These are phyloP conservation scores for Cairneyella variabilis DNA, from an alignment of 495 filamentous ascomycete genomes.

Conservation along the genomic window DNA sequence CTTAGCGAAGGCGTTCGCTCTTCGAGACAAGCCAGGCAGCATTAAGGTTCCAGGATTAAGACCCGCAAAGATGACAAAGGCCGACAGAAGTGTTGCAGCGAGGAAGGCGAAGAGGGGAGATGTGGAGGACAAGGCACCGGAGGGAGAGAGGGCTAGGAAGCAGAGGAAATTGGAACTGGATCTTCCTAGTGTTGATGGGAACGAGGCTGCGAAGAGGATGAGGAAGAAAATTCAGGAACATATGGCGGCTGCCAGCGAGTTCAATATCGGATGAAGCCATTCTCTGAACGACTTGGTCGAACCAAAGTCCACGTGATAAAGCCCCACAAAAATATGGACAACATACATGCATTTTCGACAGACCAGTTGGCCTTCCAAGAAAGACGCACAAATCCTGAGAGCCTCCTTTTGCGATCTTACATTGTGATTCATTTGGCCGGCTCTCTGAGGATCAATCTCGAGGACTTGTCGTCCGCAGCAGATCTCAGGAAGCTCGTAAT, in stretches of 20 bases:
- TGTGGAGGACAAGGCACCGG: slow-evolving; percentile 28
- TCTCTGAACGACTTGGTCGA: no score
- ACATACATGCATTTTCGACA: no score
- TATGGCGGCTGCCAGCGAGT: slow-evolving; percentile 74
- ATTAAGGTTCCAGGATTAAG: slow-evolving; percentile 69
- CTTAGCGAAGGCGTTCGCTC: slow-evolving; percentile 85
- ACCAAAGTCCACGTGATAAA: no score
- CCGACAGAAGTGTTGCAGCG: slow-evolving; percentile 25
- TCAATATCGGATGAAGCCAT: slow-evolving; percentile 78
- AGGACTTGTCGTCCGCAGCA: no score
- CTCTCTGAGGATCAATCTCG: no score
- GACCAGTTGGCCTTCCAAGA: no score
- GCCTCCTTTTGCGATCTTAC: no score
- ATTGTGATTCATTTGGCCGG: no score
- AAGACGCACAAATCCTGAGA: no score
- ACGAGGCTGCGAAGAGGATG: slow-evolving; percentile 71
- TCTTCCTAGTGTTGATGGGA: slow-evolving; percentile 40
- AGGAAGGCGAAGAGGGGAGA: slow-evolving; percentile 32
- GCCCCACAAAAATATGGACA: no score
- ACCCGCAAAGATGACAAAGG: slow-evolving; percentile 27
- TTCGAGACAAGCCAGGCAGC: slow-evolving; percentile 82
- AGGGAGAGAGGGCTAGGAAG: slow-evolving; percentile 24
- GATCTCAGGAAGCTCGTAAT: no score
- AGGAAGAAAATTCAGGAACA: slow-evolving; percentile 74
- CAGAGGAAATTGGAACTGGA: slow-evolving; percentile 26